Evolutionary conservation across 1,284 basidiomycete genomes (phyloP).

Genomic region (Sanghuangporus weigelae): DNA sequence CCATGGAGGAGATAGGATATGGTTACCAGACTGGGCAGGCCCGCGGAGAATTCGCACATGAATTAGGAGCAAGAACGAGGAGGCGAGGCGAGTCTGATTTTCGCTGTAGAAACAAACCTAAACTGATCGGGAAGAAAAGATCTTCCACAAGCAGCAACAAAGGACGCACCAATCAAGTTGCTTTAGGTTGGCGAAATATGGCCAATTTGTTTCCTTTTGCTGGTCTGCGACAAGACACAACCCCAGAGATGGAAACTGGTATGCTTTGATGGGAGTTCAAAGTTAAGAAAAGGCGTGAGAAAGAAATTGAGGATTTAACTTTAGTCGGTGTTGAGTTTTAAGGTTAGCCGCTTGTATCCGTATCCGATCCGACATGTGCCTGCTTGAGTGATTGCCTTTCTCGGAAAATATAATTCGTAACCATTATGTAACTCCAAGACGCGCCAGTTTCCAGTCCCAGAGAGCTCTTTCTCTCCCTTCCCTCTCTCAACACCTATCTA

Average conservation of each 20-base stretch:
- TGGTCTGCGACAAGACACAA: background rate
- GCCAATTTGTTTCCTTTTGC: background rate
- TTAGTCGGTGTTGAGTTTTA: slow-evolving; percentile 7
- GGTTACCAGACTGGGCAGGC: background rate
- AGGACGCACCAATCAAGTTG: background rate
- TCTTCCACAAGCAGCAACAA: background rate
- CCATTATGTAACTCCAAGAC: slow-evolving; percentile 5
- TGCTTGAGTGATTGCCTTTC: background rate
- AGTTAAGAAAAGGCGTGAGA: slow-evolving; percentile 2
- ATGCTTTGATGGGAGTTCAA: background rate
- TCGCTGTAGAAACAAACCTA: background rate
- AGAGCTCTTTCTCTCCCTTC: background rate
- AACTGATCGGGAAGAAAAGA: slow-evolving; percentile 1
- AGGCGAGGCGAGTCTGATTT: background rate
- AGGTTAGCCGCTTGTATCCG: slow-evolving; percentile 5
- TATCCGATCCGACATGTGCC: background rate
- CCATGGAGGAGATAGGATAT: slow-evolving; percentile 1
- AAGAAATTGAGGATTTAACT: slow-evolving; percentile 4
- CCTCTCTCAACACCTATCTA: background rate
- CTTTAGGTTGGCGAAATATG: background rate
- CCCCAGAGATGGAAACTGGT: background rate
- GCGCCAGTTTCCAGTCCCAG: background rate
- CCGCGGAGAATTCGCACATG: slow-evolving; percentile 1
- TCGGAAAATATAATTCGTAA: background rate
- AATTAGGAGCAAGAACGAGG: background rate